Conservation (phyloP, 371 early-diverging fungal species). For the Blastocladiella emersonii region DNA sequence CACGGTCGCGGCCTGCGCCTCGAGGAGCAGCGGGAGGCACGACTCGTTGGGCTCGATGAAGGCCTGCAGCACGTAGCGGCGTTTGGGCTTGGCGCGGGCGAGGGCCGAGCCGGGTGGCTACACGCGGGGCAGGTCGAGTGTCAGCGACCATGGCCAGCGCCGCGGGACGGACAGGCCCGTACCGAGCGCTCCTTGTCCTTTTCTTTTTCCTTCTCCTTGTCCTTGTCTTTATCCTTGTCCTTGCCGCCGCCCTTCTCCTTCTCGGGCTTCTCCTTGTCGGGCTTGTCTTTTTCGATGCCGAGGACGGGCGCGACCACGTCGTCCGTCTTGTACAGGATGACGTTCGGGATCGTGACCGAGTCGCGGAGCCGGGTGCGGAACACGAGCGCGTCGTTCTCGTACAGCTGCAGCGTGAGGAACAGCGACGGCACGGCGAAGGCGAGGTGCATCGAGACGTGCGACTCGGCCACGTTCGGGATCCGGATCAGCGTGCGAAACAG, state of each 20-base stretch:
- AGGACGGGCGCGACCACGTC: slow-evolving; percentile 10
- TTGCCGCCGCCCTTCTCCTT: no score
- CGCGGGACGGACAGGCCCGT: slow-evolving; percentile 3
- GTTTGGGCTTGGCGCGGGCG: slow-evolving; percentile 7
- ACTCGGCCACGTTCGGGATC: slow-evolving; percentile 10
- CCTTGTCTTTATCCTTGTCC: background rate
- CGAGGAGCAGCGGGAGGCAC: background rate
- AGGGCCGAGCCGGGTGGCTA: slow-evolving; percentile 1
- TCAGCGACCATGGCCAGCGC: no score
- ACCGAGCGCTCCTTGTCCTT: no score
- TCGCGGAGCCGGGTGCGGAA: slow-evolving; percentile 18
- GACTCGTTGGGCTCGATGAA: slow-evolving; percentile 19
- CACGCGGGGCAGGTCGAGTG: no score
- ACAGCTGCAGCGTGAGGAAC: slow-evolving; percentile 21
- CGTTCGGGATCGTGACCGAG: slow-evolving; percentile 15
- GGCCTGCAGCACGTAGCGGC: slow-evolving; percentile 34
- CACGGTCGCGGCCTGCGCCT: slow-evolving; percentile 5
- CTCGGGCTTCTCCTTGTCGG: slow-evolving; percentile 6
- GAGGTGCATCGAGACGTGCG: slow-evolving; percentile 23
- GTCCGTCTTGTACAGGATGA: slow-evolving; percentile 17
- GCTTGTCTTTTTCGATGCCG: slow-evolving; percentile 7
- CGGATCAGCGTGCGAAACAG: slow-evolving; percentile 18
- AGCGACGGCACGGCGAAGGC: slow-evolving; percentile 20
- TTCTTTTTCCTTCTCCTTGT: no score
- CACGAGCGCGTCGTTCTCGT: slow-evolving; percentile 29